A percentile compares a stretch with the other conserved stretches of the same genome.
These are phyloP conservation scores for Penicillium soppii DNA, from an alignment of 495 filamentous ascomycete genomes.

Conservation along the genomic window DNA sequence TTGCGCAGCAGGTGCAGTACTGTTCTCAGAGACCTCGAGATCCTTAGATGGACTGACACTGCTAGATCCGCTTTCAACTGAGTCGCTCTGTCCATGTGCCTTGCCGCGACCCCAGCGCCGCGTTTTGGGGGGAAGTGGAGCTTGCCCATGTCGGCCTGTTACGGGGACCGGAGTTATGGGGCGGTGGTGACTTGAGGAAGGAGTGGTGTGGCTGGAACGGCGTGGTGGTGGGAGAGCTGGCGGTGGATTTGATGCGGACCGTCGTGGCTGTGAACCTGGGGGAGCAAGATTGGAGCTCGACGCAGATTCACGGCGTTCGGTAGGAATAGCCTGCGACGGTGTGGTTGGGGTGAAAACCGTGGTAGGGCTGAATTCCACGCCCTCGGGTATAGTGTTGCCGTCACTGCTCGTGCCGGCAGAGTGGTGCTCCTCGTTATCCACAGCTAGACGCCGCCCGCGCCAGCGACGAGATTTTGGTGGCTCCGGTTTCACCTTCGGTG, in stretches of 20 bases:
- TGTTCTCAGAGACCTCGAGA: conserved; percentile 9
- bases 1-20: neutral
- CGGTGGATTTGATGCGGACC: conserved; percentile 41
- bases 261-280: conserved; percentile 26
- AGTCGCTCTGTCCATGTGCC: conserved; percentile 25
- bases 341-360: conserved; percentile 18
- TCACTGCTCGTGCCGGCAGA: conserved; percentile 27
- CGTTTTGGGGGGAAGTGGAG: conserved; percentile 39
- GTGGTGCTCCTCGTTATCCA: conserved; percentile 25
- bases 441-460: conserved; percentile 33
- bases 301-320: conserved; percentile 29
- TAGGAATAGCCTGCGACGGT: neutral
- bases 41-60: conserved; percentile 18
- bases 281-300: conserved; percentile 26
- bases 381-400: conserved; percentile 32
- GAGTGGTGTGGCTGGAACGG: conserved; percentile 27
- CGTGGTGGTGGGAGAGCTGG: conserved; percentile 42
- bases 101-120: conserved; percentile 39
- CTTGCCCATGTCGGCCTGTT: conserved; percentile 28
- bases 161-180: conserved; percentile 7
- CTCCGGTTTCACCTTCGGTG: conserved; percentile 40
- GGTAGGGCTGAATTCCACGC: conserved; percentile 20
- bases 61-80: conserved; percentile 19
- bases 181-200: conserved; percentile 28
- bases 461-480: conserved; percentile 46